Evolutionary conservation across 768 basidiomycete species (phyloP).

Genomic region (Clavulina sp.): DNA sequence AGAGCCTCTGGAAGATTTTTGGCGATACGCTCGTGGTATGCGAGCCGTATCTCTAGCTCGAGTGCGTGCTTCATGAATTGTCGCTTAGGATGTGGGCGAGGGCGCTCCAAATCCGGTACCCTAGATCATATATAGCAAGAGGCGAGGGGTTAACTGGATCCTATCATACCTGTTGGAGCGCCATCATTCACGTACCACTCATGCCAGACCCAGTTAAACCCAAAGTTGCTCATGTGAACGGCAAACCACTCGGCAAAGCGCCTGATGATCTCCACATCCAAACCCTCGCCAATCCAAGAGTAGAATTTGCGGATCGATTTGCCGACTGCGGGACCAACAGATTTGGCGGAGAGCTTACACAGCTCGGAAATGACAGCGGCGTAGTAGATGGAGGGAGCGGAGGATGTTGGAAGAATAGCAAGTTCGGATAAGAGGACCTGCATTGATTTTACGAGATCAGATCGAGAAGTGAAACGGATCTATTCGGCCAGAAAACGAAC

Average conservation of each 20-base stretch:
- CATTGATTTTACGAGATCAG: neutral
- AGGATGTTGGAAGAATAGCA: constrained; percentile 59
- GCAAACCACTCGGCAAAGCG: constrained; percentile 92
- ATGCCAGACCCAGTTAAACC: constrained; percentile 98
- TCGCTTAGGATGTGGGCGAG: constrained; percentile 67
- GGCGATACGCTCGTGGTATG: constrained; percentile 83
- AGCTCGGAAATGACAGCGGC: constrained; percentile 79
- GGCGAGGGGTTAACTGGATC: neutral
- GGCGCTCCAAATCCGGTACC: constrained; percentile 66
- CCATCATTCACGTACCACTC: constrained; percentile 55
- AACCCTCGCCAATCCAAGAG: constrained; percentile 53
- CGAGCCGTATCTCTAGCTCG: constrained; percentile 77
- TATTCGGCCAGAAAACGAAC: constrained; percentile 29
- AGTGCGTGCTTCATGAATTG: constrained; percentile 73
- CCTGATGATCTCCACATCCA: constrained; percentile 70
- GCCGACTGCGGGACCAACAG: constrained; percentile 90
- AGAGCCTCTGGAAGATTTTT: constrained; percentile 75
- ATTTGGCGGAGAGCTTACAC: constrained; percentile 82
- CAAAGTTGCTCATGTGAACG: constrained; percentile 93
- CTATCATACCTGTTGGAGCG: neutral
- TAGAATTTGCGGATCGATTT: constrained; percentile 87
- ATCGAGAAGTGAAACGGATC: too few species aligned
- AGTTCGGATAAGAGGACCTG: constrained; percentile 59
- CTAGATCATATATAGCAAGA: constrained; percentile 24
- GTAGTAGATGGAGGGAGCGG: constrained; percentile 70